Evolutionary conservation across 1,284 basidiomycete genomes (phyloP), one percentile per base, ranked within the genome.

Genomic region (Meira miltonrushii): DNA sequence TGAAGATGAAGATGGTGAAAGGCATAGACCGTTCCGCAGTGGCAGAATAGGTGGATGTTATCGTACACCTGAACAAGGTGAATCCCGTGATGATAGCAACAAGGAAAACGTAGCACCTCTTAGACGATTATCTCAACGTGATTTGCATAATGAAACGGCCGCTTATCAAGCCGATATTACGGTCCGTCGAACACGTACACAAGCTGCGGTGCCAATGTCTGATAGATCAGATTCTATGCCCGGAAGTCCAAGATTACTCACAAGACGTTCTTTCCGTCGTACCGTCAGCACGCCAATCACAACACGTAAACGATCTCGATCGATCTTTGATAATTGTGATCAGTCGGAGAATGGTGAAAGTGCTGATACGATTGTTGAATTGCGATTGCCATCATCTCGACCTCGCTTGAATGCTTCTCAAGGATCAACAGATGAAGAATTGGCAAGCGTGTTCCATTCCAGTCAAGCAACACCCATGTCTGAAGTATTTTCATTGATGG

Each of bases 101-200:
- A 77, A 77, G 60, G 75, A 77, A 41, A 77, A 77, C 49, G 64
- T 77, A 11, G 72, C 75, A 12, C 75, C 75, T 15, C 60, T 74
- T 53, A 68, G 71, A 44, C 61, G 25, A 5, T 25, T 48, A 13
- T 13, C 46, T 48, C 17, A 61, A 39, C 48, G 61, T 15, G 60
- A 66, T 5, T 61, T 72, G 1, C 54, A 63, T 11, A 46, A 41
- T 13, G 71, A 69, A 54, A 68, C 63, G 17, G 15, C 56, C 37
- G 10, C 52, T 33, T 15, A 19, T 52, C 66, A 67, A 51, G 54
- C 68, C 9, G 69, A 70, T 25, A 43, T 66, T n/a, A 65, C 65
- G 19, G 60, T 68, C 11, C 65, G 62, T 44, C 62, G 72, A 12
- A 72, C 65, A 41, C 62, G 60, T 21, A 11, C 55, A 46, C 50